phyloP scores from a whole-genome alignment of 208 protist genomes.

The Leptomonas pyrrhocoris region DNA sequence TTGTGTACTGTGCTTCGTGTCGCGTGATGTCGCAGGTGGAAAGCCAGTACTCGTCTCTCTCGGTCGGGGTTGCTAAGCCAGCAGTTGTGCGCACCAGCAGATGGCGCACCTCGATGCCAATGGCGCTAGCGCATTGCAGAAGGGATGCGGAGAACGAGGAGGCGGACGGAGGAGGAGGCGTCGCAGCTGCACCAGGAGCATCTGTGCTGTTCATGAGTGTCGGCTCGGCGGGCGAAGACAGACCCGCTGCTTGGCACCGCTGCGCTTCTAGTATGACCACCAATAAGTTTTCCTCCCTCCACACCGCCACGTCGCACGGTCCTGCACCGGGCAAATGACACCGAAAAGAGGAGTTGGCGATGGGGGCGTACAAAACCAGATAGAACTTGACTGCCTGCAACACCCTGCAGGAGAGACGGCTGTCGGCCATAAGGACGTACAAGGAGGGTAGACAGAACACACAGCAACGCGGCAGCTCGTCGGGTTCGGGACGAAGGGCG shows the following conservation, averaged over 20 bases:
- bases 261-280: conserved; percentile 21
- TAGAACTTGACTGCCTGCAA: conserved; percentile 26
- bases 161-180: background rate
- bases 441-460: conserved; percentile 21
- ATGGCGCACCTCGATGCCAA: conserved; percentile 12
- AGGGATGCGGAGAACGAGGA: conserved; percentile 1
- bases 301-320: conserved; percentile 24
- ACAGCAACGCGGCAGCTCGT: conserved; percentile 6
- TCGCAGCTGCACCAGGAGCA: background rate
- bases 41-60: conserved; percentile 21
- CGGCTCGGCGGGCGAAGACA: background rate
- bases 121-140: conserved; percentile 18
- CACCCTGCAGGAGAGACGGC: conserved; percentile 8
- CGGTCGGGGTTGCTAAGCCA: conserved; percentile 1
- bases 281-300: conserved; percentile 16
- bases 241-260: too few relatives aligned
- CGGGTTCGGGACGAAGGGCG: background rate
- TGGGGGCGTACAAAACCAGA: conserved; percentile 30
- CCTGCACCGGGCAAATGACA: conserved; percentile 22
- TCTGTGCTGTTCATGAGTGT: background rate
- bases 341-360: conserved; percentile 22
- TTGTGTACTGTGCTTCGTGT: conserved; percentile 17
- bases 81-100: background rate
- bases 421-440: conserved; percentile 19
- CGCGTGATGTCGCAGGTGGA: background rate